Conservation (phyloP, 2,329 filamentous ascomycete species). For the Lojkania enalia region DNA sequence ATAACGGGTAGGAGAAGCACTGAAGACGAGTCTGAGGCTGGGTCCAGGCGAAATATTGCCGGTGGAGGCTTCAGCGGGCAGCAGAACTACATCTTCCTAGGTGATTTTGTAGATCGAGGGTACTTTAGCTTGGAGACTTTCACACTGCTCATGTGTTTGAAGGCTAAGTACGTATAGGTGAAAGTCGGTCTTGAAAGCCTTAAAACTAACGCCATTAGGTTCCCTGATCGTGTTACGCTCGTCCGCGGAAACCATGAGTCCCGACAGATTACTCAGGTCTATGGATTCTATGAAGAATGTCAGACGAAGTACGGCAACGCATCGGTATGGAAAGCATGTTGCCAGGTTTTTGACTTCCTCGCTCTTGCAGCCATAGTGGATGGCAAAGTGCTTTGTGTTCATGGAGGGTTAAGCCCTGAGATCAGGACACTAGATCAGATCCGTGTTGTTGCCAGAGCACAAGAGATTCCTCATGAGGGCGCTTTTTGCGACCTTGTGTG, state of each 20-base stretch:
- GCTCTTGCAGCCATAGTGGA: slow-evolving; percentile 96
- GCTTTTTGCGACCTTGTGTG: slow-evolving; percentile 98
- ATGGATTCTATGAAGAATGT: slow-evolving; percentile 99
- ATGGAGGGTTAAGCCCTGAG: slow-evolving; percentile 96
- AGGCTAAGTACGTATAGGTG: slow-evolving; percentile 63
- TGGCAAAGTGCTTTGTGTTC: slow-evolving; percentile 98
- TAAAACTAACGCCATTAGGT: slow-evolving; percentile 34
- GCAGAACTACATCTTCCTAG: slow-evolving; percentile 73
- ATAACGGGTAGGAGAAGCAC: slow-evolving; percentile 45
- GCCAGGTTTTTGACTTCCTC: slow-evolving; percentile 97
- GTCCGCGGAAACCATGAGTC: slow-evolving; percentile 92
- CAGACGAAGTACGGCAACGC: slow-evolving; percentile 98
- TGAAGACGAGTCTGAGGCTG: slow-evolving; percentile 47
- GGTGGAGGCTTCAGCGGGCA: slow-evolving; percentile 56
- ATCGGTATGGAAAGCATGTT: slow-evolving; percentile 99
- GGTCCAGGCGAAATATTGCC: slow-evolving; percentile 44
- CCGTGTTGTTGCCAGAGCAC: slow-evolving; percentile 72
- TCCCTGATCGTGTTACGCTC: slow-evolving; percentile 71
- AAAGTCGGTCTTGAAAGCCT: background rate
- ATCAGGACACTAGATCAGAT: slow-evolving; percentile 94
- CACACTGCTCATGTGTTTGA: slow-evolving; percentile 71
- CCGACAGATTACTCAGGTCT: slow-evolving; percentile 97
- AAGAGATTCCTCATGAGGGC: slow-evolving; percentile 97
- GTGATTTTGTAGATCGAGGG: slow-evolving; percentile 71
- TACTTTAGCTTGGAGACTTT: slow-evolving; percentile 74